phyloP scores from a whole-genome alignment of 2,329 filamentous ascomycete genomes.

The Talaromyces sp. region DNA sequence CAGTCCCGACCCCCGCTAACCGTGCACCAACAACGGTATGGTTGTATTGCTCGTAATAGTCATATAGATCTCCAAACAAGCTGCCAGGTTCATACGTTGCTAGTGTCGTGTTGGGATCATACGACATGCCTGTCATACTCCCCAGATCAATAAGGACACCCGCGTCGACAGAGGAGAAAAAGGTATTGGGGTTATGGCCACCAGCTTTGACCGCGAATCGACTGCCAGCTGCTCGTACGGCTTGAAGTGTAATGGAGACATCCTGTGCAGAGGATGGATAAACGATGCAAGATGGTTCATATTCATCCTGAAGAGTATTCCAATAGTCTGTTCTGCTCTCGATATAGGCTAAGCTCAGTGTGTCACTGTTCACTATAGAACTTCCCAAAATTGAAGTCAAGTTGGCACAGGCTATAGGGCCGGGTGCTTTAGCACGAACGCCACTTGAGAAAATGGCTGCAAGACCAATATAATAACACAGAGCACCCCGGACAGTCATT shows the following conservation, averaged over 20 bases:
- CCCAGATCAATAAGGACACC: background rate
- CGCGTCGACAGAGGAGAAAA: background rate
- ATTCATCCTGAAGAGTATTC: conserved; percentile 25
- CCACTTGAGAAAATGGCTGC: background rate
- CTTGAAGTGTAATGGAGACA: conserved; percentile 26
- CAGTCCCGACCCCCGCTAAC: background rate
- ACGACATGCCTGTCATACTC: background rate
- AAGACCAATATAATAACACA: background rate
- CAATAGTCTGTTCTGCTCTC: background rate
- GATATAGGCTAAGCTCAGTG: background rate
- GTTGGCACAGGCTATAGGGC: background rate
- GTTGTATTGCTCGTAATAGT: background rate
- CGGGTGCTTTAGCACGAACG: background rate
- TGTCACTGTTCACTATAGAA: background rate
- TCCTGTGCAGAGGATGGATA: conserved; percentile 27
- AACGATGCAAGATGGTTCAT: conserved; percentile 27
- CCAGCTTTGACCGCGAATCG: background rate
- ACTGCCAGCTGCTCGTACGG: conserved; percentile 24
- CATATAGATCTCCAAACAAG: background rate
- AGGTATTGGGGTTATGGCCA: background rate
- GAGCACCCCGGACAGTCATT: background rate
- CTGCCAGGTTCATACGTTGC: background rate
- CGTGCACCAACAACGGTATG: background rate
- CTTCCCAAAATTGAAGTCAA: background rate
- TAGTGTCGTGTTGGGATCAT: background rate